Base-by-base conservation (phyloP, 1,284 basidiomycete species). In the Xerocomus amazonicus region DNA sequence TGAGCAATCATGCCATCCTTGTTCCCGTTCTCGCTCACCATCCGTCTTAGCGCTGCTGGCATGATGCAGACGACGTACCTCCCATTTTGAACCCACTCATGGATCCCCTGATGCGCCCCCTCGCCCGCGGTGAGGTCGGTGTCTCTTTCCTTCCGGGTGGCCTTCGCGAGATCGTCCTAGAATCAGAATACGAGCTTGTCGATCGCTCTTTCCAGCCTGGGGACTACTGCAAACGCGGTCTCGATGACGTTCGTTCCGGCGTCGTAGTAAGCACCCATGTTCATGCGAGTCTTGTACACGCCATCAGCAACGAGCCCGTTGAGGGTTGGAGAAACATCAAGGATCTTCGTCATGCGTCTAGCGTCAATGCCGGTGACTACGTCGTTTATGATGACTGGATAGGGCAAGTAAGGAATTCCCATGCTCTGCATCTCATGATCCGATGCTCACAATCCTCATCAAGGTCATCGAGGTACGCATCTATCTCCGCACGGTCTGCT, bases 351-450 rank as follows among this genome's bases (percentile, higher is more conserved):
- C 75, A 74, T 33, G 74, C 77, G 23, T 68, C 72, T 26, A 79
- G 84, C 26, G 77, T 84, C 27, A 84, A 89, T 54, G 77, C 87
- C 36, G 88, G 90, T 6, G 91, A 95, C 67, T 90, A 86, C 71
- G 89, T 95, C 47, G 73, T 85, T 6, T 82, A 81, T 62, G 80
- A 88, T 54, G 83, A 93, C 63, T 97, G 94, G 94, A 74, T 97
- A 59, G 93, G 93, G 45, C 88, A 93, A 79, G 87, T 87, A 62
- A 63, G 79, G 33, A 41, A 36, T 47, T 62, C 39, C 46, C 43
- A 35, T 57, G 3, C 43, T 51, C 41, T 51, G 17, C 27, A 13
- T 44, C 16, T 38, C 46, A 29, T 19, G 33, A 42, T 46, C 48
- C 52, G 36, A 19, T 38, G 35, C 54, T 54, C 57, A 53, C 51